These are phyloP conservation scores for Silene vulgaris DNA, from an alignment of 179 eudicot genomes.

Conservation along the genomic window DNA sequence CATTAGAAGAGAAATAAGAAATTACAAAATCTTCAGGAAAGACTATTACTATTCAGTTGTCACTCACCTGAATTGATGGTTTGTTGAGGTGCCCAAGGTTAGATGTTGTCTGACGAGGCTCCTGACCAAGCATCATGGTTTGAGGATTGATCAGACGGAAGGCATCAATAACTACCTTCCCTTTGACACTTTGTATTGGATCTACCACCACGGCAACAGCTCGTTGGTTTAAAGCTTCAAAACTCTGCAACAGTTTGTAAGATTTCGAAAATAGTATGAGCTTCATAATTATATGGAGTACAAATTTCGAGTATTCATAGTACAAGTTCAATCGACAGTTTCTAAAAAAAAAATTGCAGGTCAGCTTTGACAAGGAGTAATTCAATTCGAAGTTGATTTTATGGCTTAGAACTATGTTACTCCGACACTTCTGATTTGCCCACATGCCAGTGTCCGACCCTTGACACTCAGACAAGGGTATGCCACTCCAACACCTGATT, in stretches of 20 bases:
- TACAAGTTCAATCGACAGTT: too few species aligned
- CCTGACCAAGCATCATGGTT: constrained; percentile 17
- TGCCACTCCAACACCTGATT: too few species aligned
- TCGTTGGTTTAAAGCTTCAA: constrained; percentile 80
- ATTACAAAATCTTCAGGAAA: neutral
- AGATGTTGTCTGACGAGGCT: constrained; percentile 20
- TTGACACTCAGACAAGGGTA: too few species aligned
- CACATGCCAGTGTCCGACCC: too few species aligned
- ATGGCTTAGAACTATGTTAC: too few species aligned
- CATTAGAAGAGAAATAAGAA: constrained; percentile 4
- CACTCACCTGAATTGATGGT: constrained; percentile 15
- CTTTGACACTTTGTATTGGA: constrained; percentile 91
- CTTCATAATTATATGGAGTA: neutral
- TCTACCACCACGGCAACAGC: constrained; percentile 93
- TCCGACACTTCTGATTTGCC: too few species aligned
- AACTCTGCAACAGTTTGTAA: constrained; percentile 47
- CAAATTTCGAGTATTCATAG: neutral
- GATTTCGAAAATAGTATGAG: neutral
- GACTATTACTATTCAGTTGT: neutral
- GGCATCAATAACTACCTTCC: constrained; percentile 66
- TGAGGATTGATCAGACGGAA: constrained; percentile 18
- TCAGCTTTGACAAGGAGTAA: neutral
- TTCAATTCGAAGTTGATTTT: too few species aligned
- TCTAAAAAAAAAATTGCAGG: too few species aligned
- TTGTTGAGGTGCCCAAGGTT: constrained; percentile 15